Base-by-base conservation (phyloP, 2,329 filamentous ascomycete genomes). In the Tolypocladium sp. region DNA sequence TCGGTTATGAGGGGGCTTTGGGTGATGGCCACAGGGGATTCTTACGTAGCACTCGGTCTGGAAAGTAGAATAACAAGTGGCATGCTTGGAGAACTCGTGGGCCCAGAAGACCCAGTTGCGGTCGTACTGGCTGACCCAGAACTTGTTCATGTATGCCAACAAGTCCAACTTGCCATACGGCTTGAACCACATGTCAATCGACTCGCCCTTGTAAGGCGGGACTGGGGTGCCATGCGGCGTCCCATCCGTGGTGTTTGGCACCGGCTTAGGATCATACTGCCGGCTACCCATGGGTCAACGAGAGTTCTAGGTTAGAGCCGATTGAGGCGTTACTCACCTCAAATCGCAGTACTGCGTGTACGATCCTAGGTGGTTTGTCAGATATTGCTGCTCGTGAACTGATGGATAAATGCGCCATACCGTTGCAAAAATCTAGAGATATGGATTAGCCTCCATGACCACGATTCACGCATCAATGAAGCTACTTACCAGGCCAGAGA, bases 271-370 rank as follows among this genome's bases (percentile, higher is more conserved):
- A 66, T 88, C 86, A 63, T 85, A 88, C 70, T 89, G 85, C 0
- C 85, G 81, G 57, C 69, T 79, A 33, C 4, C 17, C 30, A 55
- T 7, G 27, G 22, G 46, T 54, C 38, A 44, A 40, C 40, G 15
- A n/a, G 20, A 22, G 25, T 6, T 9, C 6, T 4, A 12, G 25
- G 20, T 30, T 15, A 1, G 20, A 9, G 27, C 2, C 25, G 25
- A 2, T 22, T 15, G 51, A 17, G 38, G 38, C 55, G 22, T 52
- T 27, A 20, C 66, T 60, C 59, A 73, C 70, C 65, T 74, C 56
- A 86, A 68, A 66, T 89, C 86, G 71, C 86, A 89, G 71, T 87
- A 89, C 62, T 88, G 84, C 0, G 84, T 87, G 68, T 83, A 88
- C 0, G 77, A 80, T 54, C 84, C 82, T 72, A 78, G 74, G 63